Evolutionary conservation across 352 stramenopile species (phyloP).

Genomic region (Thalassiosira mediterranea): DNA sequence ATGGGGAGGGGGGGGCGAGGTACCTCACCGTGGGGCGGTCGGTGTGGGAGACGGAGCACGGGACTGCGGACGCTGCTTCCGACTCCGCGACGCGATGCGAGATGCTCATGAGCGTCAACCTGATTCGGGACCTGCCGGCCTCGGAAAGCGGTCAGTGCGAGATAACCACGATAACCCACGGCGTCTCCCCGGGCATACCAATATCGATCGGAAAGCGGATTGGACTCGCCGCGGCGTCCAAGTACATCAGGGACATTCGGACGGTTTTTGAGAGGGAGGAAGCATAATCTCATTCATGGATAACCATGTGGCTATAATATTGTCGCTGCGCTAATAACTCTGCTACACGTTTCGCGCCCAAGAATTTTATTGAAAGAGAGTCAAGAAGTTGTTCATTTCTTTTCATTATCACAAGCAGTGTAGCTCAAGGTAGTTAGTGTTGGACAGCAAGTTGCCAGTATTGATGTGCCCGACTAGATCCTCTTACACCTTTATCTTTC

Average conservation of each 20-base stretch:
- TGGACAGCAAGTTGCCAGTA: too few relatives aligned
- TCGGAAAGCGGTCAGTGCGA: conserved; percentile 37
- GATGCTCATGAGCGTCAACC: conserved; percentile 76
- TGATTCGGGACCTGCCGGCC: conserved; percentile 52
- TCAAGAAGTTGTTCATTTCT: too few relatives aligned
- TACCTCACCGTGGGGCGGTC: conserved; percentile 52
- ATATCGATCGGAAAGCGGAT: conserved; percentile 46
- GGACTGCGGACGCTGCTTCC: conserved; percentile 21
- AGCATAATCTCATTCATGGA: too few relatives aligned
- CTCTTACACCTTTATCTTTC: too few relatives aligned
- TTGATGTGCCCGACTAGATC: too few relatives aligned
- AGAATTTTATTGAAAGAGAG: too few relatives aligned
- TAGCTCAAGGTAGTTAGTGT: too few relatives aligned
- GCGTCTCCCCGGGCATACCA: conserved; percentile 42
- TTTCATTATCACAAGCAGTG: too few relatives aligned
- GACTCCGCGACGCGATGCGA: conserved; percentile 40
- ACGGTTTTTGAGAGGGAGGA: conserved; percentile 52
- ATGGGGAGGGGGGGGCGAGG: conserved; percentile 29
- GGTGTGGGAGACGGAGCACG: conserved; percentile 47
- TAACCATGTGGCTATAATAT: too few relatives aligned
- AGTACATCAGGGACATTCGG: conserved; percentile 55
- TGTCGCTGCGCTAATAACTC: too few relatives aligned
- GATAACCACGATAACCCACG: conserved; percentile 56
- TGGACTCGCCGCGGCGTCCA: conserved; percentile 37
- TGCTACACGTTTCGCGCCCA: too few relatives aligned